These are phyloP conservation scores for Phalaenopsis equestris DNA, from an alignment of 106 monocot species.

Conservation along the genomic window DNA sequence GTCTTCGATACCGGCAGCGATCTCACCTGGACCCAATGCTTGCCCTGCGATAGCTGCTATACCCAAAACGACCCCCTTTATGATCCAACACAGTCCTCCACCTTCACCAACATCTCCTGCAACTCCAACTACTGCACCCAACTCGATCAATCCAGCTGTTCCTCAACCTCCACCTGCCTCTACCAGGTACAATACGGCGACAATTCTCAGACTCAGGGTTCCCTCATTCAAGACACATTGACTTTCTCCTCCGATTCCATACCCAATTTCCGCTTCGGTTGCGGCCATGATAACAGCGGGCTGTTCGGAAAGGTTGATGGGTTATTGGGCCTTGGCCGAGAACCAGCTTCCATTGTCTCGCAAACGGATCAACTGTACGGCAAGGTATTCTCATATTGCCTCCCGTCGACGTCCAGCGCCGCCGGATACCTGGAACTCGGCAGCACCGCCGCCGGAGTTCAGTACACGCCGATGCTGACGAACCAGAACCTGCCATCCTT, in stretches of 20 bases:
- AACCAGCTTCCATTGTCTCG: too few relatives aligned
- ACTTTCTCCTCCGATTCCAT: slow-evolving; percentile 14
- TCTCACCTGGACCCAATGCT: too few relatives aligned
- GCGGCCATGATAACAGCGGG: slow-evolving; percentile 8
- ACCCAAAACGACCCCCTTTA: too few relatives aligned
- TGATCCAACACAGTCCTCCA: too few relatives aligned
- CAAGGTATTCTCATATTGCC: not conserved
- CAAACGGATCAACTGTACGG: too few relatives aligned
- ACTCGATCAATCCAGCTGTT: slow-evolving; percentile 1
- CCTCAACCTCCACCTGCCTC: slow-evolving; percentile 13
- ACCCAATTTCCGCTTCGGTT: slow-evolving; percentile 29
- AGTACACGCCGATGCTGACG: not conserved
- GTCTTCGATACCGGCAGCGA: too few relatives aligned
- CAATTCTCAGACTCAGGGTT: slow-evolving; percentile 16
- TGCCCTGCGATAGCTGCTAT: too few relatives aligned
- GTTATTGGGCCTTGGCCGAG: too few relatives aligned
- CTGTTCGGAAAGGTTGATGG: slow-evolving; percentile 24
- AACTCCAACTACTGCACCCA: slow-evolving; percentile 14
- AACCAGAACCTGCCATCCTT: too few relatives aligned
- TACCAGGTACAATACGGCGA: slow-evolving; percentile 29
- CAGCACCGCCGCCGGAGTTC: not conserved
- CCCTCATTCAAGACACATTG: not conserved
- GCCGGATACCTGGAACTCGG: slow-evolving; percentile 30
- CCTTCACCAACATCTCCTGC: slow-evolving; percentile 15
- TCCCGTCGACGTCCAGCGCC: not conserved